Conservation (phyloP, 108 stramenopile species). For the Pseudonitzschia multistriata region DNA sequence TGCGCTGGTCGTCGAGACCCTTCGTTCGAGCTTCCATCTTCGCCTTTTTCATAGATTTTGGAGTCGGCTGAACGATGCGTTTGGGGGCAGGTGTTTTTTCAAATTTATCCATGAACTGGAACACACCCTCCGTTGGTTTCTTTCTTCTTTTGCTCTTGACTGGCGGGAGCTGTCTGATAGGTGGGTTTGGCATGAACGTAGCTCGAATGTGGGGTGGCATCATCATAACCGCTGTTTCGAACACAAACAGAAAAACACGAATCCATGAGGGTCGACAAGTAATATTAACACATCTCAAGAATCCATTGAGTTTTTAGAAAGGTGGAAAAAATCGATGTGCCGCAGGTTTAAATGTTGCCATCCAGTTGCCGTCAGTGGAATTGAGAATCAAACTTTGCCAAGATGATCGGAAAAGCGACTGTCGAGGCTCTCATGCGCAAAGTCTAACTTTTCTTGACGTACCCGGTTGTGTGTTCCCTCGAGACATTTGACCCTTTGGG, state of each 20-base stretch:
- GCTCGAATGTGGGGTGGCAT: constrained; percentile 86
- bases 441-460: neutral
- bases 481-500: constrained; percentile 79
- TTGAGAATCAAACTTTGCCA: too few relatives aligned
- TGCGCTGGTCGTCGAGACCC: constrained; percentile 35
- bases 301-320: neutral
- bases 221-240: constrained; percentile 84
- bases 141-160: constrained; percentile 48
- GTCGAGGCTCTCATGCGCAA: too few relatives aligned
- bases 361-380: too few relatives aligned
- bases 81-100: constrained; percentile 56
- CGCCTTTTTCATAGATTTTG: constrained; percentile 45
- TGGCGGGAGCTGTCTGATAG: constrained; percentile 63
- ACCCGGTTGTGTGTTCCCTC: constrained; percentile 48
- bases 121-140: constrained; percentile 46
- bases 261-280: too few relatives aligned
- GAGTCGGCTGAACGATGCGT: constrained; percentile 57
- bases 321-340: neutral
- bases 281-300: neutral
- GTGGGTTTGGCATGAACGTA: constrained; percentile 88
- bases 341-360: too few relatives aligned
- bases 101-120: constrained; percentile 56
- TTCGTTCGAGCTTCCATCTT: constrained; percentile 29
- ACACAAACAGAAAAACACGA: neutral
- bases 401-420: too few relatives aligned